These are phyloP conservation scores for Botrytis deweyae DNA, from an alignment of 2,329 filamentous ascomycete species.

Conservation along the genomic window DNA sequence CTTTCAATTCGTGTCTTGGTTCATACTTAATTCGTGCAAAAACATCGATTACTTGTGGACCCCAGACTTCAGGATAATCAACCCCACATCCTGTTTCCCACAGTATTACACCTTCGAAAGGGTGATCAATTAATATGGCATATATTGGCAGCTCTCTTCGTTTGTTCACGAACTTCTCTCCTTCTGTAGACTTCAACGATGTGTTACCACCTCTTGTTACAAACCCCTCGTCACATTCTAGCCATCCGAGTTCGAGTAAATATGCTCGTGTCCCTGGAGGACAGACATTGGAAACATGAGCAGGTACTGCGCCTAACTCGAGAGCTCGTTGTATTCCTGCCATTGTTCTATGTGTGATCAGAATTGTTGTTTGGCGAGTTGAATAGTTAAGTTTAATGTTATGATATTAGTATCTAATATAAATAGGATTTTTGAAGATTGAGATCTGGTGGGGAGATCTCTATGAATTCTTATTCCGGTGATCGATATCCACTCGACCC, in stretches of 20 bases:
- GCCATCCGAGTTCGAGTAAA: constrained; percentile 46
- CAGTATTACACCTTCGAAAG: constrained; percentile 33
- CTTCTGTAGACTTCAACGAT: constrained; percentile 29
- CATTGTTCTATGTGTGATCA: constrained; percentile 22
- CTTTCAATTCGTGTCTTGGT: constrained; percentile 34
- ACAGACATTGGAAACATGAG: constrained; percentile 38
- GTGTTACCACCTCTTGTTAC: constrained; percentile 34
- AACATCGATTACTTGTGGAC: constrained; percentile 41
- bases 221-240: constrained; percentile 50
- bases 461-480: not conserved
- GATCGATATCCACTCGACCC: not conserved
- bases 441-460: not conserved
- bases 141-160: constrained; percentile 34
- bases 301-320: constrained; percentile 30
- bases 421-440: not conserved
- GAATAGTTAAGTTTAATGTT: not conserved
- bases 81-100: constrained; percentile 35
- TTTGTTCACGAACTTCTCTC: constrained; percentile 31
- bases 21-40: constrained; percentile 40
- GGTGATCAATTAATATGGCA: constrained; percentile 34
- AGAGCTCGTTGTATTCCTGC: constrained; percentile 33
- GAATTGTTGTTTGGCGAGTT: not conserved
- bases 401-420: not conserved
- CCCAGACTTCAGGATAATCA: constrained; percentile 38
- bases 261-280: constrained; percentile 49